Conservation (phyloP, 768 basidiomycete species). For the Gloeophyllum trabeum region DNA sequence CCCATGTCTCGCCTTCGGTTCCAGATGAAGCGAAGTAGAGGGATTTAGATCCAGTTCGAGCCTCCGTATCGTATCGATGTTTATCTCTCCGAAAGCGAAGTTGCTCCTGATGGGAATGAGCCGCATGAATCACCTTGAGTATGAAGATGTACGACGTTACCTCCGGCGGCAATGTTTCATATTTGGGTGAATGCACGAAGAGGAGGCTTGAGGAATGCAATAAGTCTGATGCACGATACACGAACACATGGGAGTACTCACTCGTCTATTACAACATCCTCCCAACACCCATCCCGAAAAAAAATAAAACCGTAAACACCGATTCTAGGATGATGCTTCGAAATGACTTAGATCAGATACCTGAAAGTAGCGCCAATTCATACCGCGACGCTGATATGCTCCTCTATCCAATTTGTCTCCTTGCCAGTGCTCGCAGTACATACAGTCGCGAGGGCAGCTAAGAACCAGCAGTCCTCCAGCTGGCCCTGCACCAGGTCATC, state of each 20-base stretch:
- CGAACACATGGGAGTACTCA: conserved; percentile 11
- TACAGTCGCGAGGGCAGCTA: conserved; percentile 13
- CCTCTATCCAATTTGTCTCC: conserved; percentile 19
- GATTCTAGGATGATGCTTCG: conserved; percentile 10
- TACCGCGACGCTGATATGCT: conserved; percentile 1
- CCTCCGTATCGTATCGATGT: conserved; percentile 6
- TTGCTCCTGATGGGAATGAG: background rate
- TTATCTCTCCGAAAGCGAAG: background rate
- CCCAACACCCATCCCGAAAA: conserved; percentile 16
- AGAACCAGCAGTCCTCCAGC: conserved; percentile 19
- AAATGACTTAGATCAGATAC: background rate
- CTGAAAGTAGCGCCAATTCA: background rate
- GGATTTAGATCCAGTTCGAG: conserved; percentile 9
- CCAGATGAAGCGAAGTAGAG: conserved; percentile 11
- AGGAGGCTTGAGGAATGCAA: background rate
- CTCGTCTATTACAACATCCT: conserved; percentile 20
- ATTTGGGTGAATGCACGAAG: background rate
- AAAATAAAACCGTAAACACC: conserved; percentile 21
- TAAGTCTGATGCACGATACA: conserved; percentile 1
- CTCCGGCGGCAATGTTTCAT: background rate
- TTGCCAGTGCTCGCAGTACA: conserved; percentile 12
- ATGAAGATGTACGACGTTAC: background rate
- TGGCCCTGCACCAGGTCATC: background rate
- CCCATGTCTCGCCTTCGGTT: conserved; percentile 18
- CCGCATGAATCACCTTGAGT: background rate